Evolutionary conservation across 768 basidiomycete species (phyloP).

Genomic region (Russula sp.): DNA sequence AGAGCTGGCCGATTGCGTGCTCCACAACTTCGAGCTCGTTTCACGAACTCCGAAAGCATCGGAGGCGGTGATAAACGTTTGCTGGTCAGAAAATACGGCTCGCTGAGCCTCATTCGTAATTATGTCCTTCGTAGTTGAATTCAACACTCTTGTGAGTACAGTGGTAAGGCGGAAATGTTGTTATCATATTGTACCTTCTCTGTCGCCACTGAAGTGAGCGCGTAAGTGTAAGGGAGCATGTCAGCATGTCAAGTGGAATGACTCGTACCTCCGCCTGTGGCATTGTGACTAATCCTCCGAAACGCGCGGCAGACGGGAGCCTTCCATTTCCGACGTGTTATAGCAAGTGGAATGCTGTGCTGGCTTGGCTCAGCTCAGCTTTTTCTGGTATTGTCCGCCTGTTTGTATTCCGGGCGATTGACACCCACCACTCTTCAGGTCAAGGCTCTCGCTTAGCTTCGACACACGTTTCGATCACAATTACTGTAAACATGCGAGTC

Average conservation of each 20-base stretch:
- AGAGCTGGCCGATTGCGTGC: not conserved
- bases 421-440: too few species aligned
- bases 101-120: too few species aligned
- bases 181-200: not conserved
- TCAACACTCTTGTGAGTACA: not conserved
- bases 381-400: not conserved
- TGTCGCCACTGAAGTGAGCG: not conserved
- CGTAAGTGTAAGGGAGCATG: too few species aligned
- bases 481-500: not conserved
- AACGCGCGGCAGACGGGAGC: not conserved
- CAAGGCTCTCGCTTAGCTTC: slow-evolving; percentile 1
- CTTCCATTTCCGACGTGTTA: not conserved
- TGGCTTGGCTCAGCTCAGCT: not conserved
- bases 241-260: not conserved
- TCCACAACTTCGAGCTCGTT: not conserved
- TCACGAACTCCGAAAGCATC: not conserved
- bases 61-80: not conserved
- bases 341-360: not conserved
- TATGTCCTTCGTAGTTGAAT: not conserved
- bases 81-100: not conserved
- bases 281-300: slow-evolving; percentile 3
- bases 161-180: not conserved
- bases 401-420: not conserved
- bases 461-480: slow-evolving; percentile 11
- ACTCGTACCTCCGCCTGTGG: not conserved